phyloP scores from a whole-genome alignment of 176 grass and related monocot species.

The Oryza nivara region DNA sequence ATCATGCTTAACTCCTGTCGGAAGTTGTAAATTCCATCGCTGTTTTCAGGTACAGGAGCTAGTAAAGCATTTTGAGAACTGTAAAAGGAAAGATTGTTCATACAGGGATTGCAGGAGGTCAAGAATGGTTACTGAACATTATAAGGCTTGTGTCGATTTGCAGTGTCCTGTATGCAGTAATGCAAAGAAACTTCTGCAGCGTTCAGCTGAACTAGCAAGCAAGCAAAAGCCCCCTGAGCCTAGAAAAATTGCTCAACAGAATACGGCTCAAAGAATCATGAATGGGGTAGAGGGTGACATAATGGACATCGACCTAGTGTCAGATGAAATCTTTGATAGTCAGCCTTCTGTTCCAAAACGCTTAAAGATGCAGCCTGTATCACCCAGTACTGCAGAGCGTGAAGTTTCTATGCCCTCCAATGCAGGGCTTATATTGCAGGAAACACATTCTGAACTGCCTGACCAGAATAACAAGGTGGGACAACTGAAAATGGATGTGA shows the following conservation, averaged over 20 bases:
- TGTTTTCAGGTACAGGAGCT: conserved; percentile 81
- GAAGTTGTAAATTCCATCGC: conserved; percentile 74
- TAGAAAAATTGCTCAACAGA: conserved; percentile 57
- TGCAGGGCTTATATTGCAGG: conserved; percentile 50
- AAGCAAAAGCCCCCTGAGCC: conserved; percentile 44
- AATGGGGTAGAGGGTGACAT: conserved; percentile 51
- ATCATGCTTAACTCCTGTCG: conserved; percentile 64
- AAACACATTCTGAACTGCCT: conserved; percentile 53
- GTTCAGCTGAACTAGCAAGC: conserved; percentile 59
- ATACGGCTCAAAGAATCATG: conserved; percentile 47
- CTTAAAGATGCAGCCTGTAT: conserved; percentile 54
- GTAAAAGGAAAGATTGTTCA: conserved; percentile 67
- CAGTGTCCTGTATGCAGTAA: conserved; percentile 84
- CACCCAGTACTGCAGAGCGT: conserved; percentile 47
- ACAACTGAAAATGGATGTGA: conserved; percentile 60
- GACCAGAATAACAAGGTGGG: conserved; percentile 60
- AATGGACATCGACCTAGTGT: conserved; percentile 71
- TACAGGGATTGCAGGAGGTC: conserved; percentile 66
- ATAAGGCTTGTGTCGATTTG: conserved; percentile 60
- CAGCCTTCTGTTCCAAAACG: conserved; percentile 69
- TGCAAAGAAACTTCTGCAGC: conserved; percentile 59
- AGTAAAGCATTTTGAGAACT: conserved; percentile 74
- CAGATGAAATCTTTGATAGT: conserved; percentile 62
- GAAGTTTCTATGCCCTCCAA: conserved; percentile 56
- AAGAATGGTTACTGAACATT: conserved; percentile 68